phyloP scores from a whole-genome alignment of 164 flowering plant genomes.

The Macadamia tetraphylla region DNA sequence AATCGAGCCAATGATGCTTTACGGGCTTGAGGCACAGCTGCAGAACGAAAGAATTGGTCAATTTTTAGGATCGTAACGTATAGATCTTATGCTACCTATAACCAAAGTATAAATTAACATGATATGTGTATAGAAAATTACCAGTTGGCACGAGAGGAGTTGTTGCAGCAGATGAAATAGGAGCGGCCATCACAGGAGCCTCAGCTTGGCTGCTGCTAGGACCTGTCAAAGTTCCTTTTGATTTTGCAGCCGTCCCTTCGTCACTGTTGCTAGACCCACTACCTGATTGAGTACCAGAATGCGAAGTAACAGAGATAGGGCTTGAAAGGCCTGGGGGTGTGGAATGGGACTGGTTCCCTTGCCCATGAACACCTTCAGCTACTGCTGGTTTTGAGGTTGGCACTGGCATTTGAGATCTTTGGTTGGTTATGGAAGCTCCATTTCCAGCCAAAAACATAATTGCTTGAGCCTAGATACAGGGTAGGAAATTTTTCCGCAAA shows the following conservation, averaged over 20 bases:
- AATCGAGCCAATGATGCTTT: conserved; percentile 86
- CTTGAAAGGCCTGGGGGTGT: conserved; percentile 50
- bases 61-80: not conserved
- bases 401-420: conserved; percentile 33
- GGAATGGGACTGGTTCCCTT: conserved; percentile 30
- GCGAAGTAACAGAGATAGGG: conserved; percentile 63
- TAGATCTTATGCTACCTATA: not conserved
- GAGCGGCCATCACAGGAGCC: conserved; percentile 23
- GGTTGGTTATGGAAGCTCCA: conserved; percentile 30
- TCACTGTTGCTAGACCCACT: conserved; percentile 52
- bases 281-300: conserved; percentile 43
- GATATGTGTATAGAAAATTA: conserved; percentile 10
- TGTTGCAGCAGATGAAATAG: conserved; percentile 30
- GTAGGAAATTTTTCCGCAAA: not conserved
- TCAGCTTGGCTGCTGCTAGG: conserved; percentile 42
- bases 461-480: conserved; percentile 64
- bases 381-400: conserved; percentile 27
- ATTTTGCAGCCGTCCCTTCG: conserved; percentile 35
- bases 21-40: conserved; percentile 81
- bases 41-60: conserved; percentile 12
- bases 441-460: conserved; percentile 80
- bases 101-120: not conserved
- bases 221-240: conserved; percentile 23
- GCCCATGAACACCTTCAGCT: conserved; percentile 27
- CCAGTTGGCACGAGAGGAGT: conserved; percentile 56